Conservation (phyloP, 2,329 filamentous ascomycete species). For the Trichoderma polysporum region DNA sequence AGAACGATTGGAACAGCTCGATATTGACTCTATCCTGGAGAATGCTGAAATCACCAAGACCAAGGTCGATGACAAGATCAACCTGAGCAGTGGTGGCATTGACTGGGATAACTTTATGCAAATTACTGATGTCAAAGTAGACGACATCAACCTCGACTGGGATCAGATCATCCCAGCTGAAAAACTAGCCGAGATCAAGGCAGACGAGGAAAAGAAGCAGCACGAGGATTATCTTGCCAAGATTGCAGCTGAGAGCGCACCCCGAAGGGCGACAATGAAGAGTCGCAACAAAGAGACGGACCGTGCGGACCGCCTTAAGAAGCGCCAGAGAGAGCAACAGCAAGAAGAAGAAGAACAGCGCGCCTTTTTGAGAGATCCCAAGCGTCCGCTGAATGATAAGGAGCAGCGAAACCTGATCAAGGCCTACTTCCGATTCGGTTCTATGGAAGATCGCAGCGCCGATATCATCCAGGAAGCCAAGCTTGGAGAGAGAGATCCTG, state of each 20-base stretch:
- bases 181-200: slow-evolving; percentile 84
- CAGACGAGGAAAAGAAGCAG: slow-evolving; percentile 80
- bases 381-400: slow-evolving; percentile 85
- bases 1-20: slow-evolving; percentile 91
- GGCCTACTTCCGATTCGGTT: slow-evolving; percentile 87
- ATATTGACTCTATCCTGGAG: slow-evolving; percentile 94
- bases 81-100: slow-evolving; percentile 82
- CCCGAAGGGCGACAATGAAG: slow-evolving; percentile 68
- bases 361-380: slow-evolving; percentile 75
- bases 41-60: slow-evolving; percentile 98
- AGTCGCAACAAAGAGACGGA: slow-evolving; percentile 59
- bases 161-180: slow-evolving; percentile 97
- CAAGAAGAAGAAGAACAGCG: slow-evolving; percentile 73
- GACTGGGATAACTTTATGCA: slow-evolving; percentile 94
- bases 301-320: slow-evolving; percentile 65
- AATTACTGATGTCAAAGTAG: slow-evolving; percentile 96
- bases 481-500: slow-evolving; percentile 75
- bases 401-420: slow-evolving; percentile 90
- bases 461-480: slow-evolving; percentile 88
- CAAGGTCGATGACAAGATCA: slow-evolving; percentile 88
- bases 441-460: slow-evolving; percentile 81
- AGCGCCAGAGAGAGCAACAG: slow-evolving; percentile 62
- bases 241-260: slow-evolving; percentile 81
- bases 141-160: slow-evolving; percentile 79
- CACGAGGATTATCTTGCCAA: slow-evolving; percentile 80